Conservation (phyloP, 768 basidiomycete genomes). For the Clitopilus passeckerianus region DNA sequence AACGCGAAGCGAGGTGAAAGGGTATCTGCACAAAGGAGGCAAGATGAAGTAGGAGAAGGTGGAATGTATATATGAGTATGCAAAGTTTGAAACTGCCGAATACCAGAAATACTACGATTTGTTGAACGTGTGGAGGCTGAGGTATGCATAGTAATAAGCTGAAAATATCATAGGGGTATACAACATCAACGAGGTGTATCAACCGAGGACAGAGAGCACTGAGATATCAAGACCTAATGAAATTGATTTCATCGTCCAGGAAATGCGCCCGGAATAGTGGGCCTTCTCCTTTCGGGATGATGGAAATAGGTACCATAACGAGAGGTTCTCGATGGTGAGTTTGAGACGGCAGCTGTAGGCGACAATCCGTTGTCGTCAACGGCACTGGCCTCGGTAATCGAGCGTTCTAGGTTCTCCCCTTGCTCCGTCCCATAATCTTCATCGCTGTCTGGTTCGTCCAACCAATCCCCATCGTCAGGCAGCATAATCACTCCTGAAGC, state of each 20-base stretch:
- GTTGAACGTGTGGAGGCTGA: background rate
- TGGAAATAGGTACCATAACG: slow-evolving; percentile 81
- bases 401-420: slow-evolving; percentile 21
- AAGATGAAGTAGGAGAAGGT: slow-evolving; percentile 37
- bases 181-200: slow-evolving; percentile 5
- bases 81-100: background rate
- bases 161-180: background rate
- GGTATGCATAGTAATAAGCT: background rate
- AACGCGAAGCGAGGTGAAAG: slow-evolving; percentile 1
- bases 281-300: slow-evolving; percentile 70
- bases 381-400: slow-evolving; percentile 17
- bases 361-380: slow-evolving; percentile 10
- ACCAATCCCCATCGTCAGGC: slow-evolving; percentile 70
- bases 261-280: slow-evolving; percentile 59
- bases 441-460: slow-evolving; percentile 46
- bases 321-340: slow-evolving; percentile 39
- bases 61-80: slow-evolving; percentile 44
- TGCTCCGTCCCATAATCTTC: slow-evolving; percentile 36
- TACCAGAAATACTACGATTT: too few species aligned
- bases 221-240: background rate
- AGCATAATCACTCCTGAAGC: slow-evolving; percentile 87
- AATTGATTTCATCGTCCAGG: slow-evolving; percentile 19
- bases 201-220: too few species aligned
- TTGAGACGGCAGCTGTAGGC: slow-evolving; percentile 12
- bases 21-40: slow-evolving; percentile 9